Base-by-base conservation (phyloP, 2,329 filamentous ascomycete species). In the Aspergillus sp. region DNA sequence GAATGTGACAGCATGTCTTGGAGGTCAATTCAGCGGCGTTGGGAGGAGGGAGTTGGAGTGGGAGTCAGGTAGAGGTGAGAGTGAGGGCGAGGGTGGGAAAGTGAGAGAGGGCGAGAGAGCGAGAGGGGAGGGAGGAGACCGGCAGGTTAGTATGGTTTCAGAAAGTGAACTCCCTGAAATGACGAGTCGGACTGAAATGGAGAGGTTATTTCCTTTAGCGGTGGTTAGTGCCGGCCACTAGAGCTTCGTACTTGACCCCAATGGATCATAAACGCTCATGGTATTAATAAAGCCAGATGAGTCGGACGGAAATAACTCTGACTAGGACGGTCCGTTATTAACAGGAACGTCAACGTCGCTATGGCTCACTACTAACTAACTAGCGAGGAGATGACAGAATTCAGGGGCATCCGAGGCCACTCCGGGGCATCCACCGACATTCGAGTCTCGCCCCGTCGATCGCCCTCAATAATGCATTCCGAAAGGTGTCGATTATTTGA, bases 361-460 rank as follows among this genome's bases (percentile, higher is more conserved):
- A 22, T 22, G 22, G 22, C 22, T 22, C 22, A 22, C 4, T 22
- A n/a, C 4, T 22, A n/a, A n/a, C 4, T 22, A n/a, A 11, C 45
- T 26, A 26, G 26, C 26, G 26, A 36, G 29, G 46, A 45, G 45
- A 47, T 46, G 42, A 46, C 42, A 39, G 49, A 49, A 54, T 39
- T 61, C 62, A 63, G 56, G 58, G 58, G 55, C 53, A 39, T 31
- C 22, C 18, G 46, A 49, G 49, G 24, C 42, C 51, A 56, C 46
- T 61, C 56, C 31, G 32, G 51, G 26, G 4, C 26, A 29, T 24
- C 36, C 49, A 45, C 49, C 54, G 58, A 49, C 56, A 9, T n/a
- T n/a, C 22, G 31, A 55, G 65, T 69, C 68, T 69, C 64, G 67
- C 64, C 67, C 60, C 59, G 66, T 64, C 65, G 69, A 70, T 71